Base-by-base conservation (phyloP, 345 rosid species). In the Pugionium cornutum region DNA sequence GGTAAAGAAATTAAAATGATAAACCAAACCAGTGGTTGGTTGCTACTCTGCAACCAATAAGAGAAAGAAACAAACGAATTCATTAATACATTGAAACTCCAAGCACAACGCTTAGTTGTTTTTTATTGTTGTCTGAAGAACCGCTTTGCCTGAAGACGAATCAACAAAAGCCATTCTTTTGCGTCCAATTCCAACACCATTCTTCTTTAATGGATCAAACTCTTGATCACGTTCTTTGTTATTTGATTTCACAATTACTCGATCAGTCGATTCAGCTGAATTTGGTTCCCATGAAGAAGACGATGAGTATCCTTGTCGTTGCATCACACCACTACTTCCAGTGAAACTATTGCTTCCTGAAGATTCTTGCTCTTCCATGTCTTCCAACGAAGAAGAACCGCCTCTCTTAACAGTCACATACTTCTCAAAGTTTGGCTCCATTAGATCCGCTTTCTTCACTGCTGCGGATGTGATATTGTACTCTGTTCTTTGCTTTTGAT, bases 281-380 rank as follows among this genome's bases (percentile, higher is more conserved):
- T 80, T 84, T 0, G 89, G 95, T 59, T 89, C 96, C 87, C 89
- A 80, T 0, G 86, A 77, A 40, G 92, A 80, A 6, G 81, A 73
- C 45, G 87, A 78, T 47, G 71, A 40, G 64, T 78, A 79, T 81
- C 87, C 73, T 2, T 77, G 81, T 65, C 45, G 78, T 48, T 86
- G 89, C 27, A 76, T 72, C 31, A 73, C 41, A 18, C 78, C 62
- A 4, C 82, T 69, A 5, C 80, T 71, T 42, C 88, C 83, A 2
- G 73, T 82, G 53, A 79, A 46, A 80, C 92, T 90, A 68, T 94
- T 90, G 78, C 98, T 92, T 11, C 99, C 97, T 5, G 99, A 85
- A 39, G 99, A 89, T 71, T 89, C 99, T 64, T 85, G 86, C 40
- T 76, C 91, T 53, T 86, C 97, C 81, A 76, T 77, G 9, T 92